A percentile compares a stretch with the other conserved stretches of the same genome.
Conservation (phyloP, 2,329 filamentous ascomycete genomes). For the Fusarium sp. region DNA sequence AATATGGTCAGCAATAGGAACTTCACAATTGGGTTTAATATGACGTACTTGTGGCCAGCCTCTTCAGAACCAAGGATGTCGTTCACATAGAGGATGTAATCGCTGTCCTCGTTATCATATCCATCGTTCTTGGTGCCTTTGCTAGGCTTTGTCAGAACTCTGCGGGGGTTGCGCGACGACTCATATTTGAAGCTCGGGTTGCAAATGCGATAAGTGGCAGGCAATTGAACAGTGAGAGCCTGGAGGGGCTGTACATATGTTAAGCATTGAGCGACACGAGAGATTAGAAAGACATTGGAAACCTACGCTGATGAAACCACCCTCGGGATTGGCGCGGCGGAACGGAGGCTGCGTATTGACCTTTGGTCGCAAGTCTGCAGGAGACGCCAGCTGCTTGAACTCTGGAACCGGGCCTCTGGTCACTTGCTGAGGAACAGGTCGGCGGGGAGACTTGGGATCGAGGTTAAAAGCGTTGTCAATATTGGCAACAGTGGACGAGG, state of each 20-base stretch:
- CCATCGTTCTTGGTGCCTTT: conserved; percentile 99
- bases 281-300: neutral
- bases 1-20: conserved; percentile 26
- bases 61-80: conserved; percentile 98
- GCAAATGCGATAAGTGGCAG: conserved; percentile 97
- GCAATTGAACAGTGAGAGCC: conserved; percentile 93
- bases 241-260: conserved; percentile 80
- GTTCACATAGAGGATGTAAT: conserved; percentile 99
- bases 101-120: conserved; percentile 98
- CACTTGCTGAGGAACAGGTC: conserved; percentile 63
- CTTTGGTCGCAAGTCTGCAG: conserved; percentile 83
- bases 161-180: conserved; percentile 93
- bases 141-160: conserved; percentile 97
- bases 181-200: conserved; percentile 99
- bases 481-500: conserved; percentile 78
- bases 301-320: conserved; percentile 95
- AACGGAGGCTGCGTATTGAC: conserved; percentile 92
- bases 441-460: conserved; percentile 72
- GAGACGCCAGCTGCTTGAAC: conserved; percentile 83
- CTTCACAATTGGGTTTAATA: neutral
- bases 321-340: conserved; percentile 93
- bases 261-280: conserved; percentile 25
- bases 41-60: conserved; percentile 90
- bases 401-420: conserved; percentile 84
- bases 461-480: conserved; percentile 76